Evolutionary conservation across 2,329 filamentous ascomycete species (phyloP).

Genomic region (Colletotrichum musicola): DNA sequence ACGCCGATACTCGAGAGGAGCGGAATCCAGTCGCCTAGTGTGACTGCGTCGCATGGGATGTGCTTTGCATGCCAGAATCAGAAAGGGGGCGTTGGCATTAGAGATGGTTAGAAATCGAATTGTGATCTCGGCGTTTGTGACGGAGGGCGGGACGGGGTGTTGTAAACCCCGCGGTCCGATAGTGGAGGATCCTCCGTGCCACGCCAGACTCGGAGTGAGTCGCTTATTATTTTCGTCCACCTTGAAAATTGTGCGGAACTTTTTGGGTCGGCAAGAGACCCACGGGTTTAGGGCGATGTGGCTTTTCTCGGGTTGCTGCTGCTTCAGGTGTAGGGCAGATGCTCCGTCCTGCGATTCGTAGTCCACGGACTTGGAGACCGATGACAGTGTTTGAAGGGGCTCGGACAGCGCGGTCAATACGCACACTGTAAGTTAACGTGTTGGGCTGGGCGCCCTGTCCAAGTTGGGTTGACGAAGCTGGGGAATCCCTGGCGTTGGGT

Average conservation of each 20-base stretch:
- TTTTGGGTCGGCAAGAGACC: neutral
- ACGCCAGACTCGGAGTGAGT: conserved; percentile 16
- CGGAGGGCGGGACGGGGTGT: conserved; percentile 35
- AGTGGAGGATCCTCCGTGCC: neutral
- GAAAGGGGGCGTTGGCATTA: neutral
- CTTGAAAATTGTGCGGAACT: neutral
- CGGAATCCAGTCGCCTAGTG: neutral
- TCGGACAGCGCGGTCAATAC: conserved; percentile 21
- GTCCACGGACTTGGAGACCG: conserved; percentile 14
- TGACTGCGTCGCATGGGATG: too few relatives aligned
- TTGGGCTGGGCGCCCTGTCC: conserved; percentile 23
- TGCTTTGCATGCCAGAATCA: conserved; percentile 4
- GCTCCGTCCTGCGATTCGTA: neutral
- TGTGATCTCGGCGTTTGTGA: conserved; percentile 33
- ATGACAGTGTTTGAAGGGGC: conserved; percentile 28
- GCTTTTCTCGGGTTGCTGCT: conserved; percentile 16
- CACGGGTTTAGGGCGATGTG: neutral
- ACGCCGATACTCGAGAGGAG: neutral
- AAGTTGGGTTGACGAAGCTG: conserved; percentile 25
- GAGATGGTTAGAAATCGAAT: conserved; percentile 32
- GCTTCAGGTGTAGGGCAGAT: conserved; percentile 17
- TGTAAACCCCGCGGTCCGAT: conserved; percentile 35
- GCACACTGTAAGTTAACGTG: conserved; percentile 32
- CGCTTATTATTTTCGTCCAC: conserved; percentile 5
- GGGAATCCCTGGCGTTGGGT: conserved; percentile 21